phyloP scores from a whole-genome alignment of 2,329 filamentous ascomycete genomes.

The Xylariaceae sp. region DNA sequence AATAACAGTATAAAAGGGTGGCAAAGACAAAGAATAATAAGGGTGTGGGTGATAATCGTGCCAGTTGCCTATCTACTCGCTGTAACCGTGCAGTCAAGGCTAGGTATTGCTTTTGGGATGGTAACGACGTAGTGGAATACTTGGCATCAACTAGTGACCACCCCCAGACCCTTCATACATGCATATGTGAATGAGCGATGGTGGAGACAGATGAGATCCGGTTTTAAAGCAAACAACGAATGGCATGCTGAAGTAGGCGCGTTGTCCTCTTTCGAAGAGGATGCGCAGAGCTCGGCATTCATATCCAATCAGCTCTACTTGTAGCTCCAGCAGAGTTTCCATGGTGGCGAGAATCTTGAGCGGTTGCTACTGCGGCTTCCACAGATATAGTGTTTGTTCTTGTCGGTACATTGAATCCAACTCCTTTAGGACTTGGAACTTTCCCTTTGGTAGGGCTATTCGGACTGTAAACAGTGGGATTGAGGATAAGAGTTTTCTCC shows the following conservation, averaged over 20 bases:
- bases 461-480: constrained; percentile 60
- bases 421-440: constrained; percentile 52
- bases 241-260: not conserved
- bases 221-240: not conserved
- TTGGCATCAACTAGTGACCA: not conserved
- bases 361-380: constrained; percentile 14
- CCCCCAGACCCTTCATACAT: not conserved
- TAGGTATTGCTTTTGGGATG: not conserved
- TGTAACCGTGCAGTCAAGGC: not conserved
- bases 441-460: constrained; percentile 47
- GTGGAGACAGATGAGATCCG: not conserved
- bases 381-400: constrained; percentile 37
- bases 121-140: not conserved
- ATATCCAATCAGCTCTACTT: constrained; percentile 40
- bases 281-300: constrained; percentile 3
- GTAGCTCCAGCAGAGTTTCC: constrained; percentile 33
- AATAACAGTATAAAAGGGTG: constrained; percentile 17
- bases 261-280: not conserved
- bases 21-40: constrained; percentile 20
- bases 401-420: constrained; percentile 48
- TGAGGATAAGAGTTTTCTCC: constrained; percentile 51
- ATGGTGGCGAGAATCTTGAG: constrained; percentile 25
- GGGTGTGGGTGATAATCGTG: constrained; percentile 29
- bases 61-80: constrained; percentile 3
- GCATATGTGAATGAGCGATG: not conserved